Base-by-base conservation (phyloP, 129 eudicot species). In the Chrysanthemum lavandulifolium region DNA sequence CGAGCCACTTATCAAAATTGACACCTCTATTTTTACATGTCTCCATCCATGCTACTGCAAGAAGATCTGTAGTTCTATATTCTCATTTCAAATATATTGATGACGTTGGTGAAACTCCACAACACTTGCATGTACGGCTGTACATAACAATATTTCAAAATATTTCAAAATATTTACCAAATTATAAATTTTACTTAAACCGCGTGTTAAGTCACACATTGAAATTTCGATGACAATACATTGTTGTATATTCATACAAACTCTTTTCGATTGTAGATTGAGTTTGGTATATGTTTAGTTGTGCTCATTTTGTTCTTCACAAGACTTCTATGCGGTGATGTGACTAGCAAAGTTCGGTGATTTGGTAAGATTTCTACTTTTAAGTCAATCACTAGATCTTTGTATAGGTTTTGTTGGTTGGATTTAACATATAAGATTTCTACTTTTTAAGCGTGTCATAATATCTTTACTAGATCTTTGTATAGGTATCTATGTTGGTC, bases 351-450 rank as follows among this genome's bases (percentile, higher is more conserved):
- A 52, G 27, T 52, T 52, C 48, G 29, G 7, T 51, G 58, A 5
- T 68, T 25, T 68, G 61, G 61, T 69, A 69, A 51, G 73, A 23
- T 48, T 50, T 48, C 59, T 49, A 49, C 72, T 23, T 3, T 40
- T 61, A 11, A 3, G 66, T 11, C 66, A 61, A 1, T 7, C 23
- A 49, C 15, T 47, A 31, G 4, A 67, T 67, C 57, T 36, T 49
- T 67, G 72, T 67, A 49, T 50, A 49, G 62, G 10, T 29, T 33
- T 4, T 68, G n/a, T 52, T 53, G 10, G 47, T 40, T 27, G 62
- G 31, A n/a, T n/a, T n/a, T n/a, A n/a, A n/a, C n/a, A n/a, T n/a
- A n/a, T n/a, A n/a, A n/a, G n/a, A n/a, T n/a, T n/a, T n/a, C n/a
- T n/a, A n/a, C n/a, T n/a, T n/a, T n/a, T n/a, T n/a, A n/a, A n/a